Base-by-base conservation (phyloP, 371 early-diverging fungal genomes). In the Mitosporidium daphniae region DNA sequence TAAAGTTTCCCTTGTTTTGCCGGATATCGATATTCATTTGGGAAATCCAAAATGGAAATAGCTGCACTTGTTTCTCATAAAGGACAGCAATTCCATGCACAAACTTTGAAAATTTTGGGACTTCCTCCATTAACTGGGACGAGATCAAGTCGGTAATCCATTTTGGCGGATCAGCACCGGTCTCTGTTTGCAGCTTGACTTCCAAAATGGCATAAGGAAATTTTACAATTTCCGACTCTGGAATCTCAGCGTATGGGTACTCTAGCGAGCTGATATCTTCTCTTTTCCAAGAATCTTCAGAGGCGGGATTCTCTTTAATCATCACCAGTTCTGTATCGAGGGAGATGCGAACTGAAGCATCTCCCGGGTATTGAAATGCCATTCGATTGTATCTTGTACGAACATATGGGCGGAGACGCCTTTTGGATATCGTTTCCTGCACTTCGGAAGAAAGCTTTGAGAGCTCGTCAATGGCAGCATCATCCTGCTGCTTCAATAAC, bases 151-250 rank as follows among this genome's bases (percentile, higher is more conserved):
- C 73, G 3, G 55, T 43, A 17, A 91, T 75, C 98, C 98, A 97
- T 29, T 61, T 55, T 1, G 89, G 84, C 4, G 74, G 67, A 23
- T 58, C 59, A 14, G 64, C 61, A 17, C 80, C 84, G 4, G 59
- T 51, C 17, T 60, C 56, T 8, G 74, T 64, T 39, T 86, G 77
- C 22, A 91, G 54, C 47, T 97, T 97, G 37, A 97, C 74, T 41
- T 97, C 98, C 21, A 97, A 57, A 13, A 94, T 60, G 8, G 91
- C 93, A 40, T 86, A 86, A 14, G 93, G 94, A 50, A 91, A 94
- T 20, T 61, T 47, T 24, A 59, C 57, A 21, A 82, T 57, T 23
- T 91, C 91, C 6, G 45, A 52, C 14, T 30, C 62, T 12, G 61
- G 49, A 16, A 89, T 47, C 34, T 80, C 61, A 13, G 59, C 53